Evolutionary conservation across 768 basidiomycete genomes (phyloP).

Genomic region (Vararia minispora): DNA sequence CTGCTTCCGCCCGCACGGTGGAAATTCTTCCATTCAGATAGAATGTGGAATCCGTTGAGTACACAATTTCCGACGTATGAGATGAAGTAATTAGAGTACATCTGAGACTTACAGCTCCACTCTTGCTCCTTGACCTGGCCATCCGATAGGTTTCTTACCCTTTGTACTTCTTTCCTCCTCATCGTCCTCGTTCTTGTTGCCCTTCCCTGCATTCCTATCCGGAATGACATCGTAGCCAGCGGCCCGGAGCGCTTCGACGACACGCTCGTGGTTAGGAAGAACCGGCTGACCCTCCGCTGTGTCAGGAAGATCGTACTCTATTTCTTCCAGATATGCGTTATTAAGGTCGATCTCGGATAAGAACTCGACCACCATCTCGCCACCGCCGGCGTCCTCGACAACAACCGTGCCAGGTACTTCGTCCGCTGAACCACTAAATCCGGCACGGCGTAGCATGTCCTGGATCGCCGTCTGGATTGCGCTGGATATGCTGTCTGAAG

Average conservation of each 20-base stretch:
- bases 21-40: no score
- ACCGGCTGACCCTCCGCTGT: constrained; percentile 18
- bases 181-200: constrained; percentile 16
- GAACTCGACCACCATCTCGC: constrained; percentile 16
- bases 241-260: constrained; percentile 40
- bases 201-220: constrained; percentile 18
- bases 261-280: constrained; percentile 29
- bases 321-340: constrained; percentile 10
- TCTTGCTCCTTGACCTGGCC: no score
- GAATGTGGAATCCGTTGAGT: no score
- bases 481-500: neutral
- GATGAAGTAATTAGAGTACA: no score
- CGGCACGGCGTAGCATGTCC: constrained; percentile 7
- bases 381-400: constrained; percentile 14
- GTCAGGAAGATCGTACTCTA: constrained; percentile 20
- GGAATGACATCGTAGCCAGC: constrained; percentile 40
- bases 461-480: neutral
- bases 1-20: no score
- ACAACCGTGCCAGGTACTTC: no score
- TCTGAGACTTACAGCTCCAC: no score
- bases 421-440: no score
- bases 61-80: no score
- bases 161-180: constrained; percentile 11
- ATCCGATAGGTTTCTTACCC: no score
- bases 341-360: constrained; percentile 9